Conservation (phyloP, 352 stramenopile genomes). For the Globisporangium mamillatum region DNA sequence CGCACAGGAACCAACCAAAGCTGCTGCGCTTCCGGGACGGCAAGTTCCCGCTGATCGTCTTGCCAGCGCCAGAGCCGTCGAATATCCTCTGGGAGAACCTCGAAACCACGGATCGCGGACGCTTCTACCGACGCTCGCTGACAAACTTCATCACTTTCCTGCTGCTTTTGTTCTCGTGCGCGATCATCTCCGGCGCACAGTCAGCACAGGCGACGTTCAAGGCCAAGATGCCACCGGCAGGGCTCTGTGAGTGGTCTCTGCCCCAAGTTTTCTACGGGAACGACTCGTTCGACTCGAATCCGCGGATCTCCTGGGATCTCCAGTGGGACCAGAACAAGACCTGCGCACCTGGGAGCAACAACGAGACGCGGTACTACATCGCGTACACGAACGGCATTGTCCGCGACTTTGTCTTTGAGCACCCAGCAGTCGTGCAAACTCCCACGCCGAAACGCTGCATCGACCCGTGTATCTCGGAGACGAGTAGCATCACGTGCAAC, state of each 20-base stretch:
- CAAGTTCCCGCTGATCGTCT: conserved; percentile 44
- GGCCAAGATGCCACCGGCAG: conserved; percentile 51
- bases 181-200: conserved; percentile 75
- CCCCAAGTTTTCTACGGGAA: conserved; percentile 64
- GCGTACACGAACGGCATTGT: conserved; percentile 64
- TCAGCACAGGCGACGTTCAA: conserved; percentile 71
- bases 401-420: conserved; percentile 32
- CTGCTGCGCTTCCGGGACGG: conserved; percentile 56
- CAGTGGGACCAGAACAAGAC: conserved; percentile 55
- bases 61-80: conserved; percentile 64
- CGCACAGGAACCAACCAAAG: conserved; percentile 50
- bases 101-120: conserved; percentile 55
- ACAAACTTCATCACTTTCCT: conserved; percentile 75
- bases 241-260: conserved; percentile 54
- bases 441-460: conserved; percentile 36
- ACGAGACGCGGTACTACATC: conserved; percentile 47
- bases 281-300: conserved; percentile 19
- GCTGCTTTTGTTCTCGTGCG: conserved; percentile 63
- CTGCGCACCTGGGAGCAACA: conserved; percentile 24
- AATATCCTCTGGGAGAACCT: conserved; percentile 90
- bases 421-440: conserved; percentile 6
- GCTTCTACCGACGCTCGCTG: conserved; percentile 60
- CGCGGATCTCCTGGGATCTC: conserved; percentile 39
- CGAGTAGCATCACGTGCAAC: conserved; percentile 42
- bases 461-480: conserved; percentile 61